Conservation (phyloP, 495 filamentous ascomycete genomes). For the Neurospora sp. region DNA sequence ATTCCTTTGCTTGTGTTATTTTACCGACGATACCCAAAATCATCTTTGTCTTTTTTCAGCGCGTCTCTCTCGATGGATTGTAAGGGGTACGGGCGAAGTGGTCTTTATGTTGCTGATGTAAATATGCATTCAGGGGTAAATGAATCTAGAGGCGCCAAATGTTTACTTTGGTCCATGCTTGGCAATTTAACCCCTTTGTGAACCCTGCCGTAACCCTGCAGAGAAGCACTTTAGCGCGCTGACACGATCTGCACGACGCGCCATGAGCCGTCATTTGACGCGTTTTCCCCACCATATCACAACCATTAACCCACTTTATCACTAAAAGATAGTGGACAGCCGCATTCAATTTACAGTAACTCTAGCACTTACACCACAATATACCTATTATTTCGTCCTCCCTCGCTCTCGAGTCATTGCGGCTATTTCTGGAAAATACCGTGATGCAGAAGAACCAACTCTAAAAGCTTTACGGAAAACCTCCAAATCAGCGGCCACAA, state of each 20-base stretch:
- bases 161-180: neutral
- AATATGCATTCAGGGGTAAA: neutral
- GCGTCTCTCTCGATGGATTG: neutral
- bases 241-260: neutral
- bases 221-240: neutral
- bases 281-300: slow-evolving; percentile 16
- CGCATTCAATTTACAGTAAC: neutral
- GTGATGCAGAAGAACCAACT: neutral
- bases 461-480: neutral
- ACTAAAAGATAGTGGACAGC: neutral
- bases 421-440: neutral
- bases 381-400: neutral
- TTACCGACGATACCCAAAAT: neutral
- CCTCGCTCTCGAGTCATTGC: neutral
- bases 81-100: neutral
- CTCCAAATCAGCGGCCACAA: slow-evolving; percentile 19
- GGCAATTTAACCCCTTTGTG: neutral
- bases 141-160: neutral
- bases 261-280: slow-evolving; percentile 2
- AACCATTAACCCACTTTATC: neutral
- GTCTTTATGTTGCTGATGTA: too few species aligned
- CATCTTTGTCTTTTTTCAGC: neutral
- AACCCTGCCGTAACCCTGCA: neutral
- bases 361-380: neutral
- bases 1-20: neutral